Percentiles rank a stretch among this genome's conserved stretches.
Evolutionary conservation across 441 rosid species (phyloP).

Genomic region (Eutrema salsugineum): DNA sequence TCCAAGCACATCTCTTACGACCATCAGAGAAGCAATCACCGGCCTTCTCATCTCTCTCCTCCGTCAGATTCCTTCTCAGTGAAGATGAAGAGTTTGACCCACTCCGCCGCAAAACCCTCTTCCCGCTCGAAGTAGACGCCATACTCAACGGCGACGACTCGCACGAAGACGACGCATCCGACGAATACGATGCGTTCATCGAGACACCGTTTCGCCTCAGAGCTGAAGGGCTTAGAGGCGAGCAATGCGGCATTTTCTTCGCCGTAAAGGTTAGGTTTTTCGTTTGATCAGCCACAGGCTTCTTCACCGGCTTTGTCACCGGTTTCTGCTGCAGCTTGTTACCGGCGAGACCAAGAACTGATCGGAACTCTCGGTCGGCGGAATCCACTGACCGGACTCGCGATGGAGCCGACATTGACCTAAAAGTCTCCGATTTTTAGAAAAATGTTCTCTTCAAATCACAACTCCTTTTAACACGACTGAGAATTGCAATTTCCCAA

Average conservation of each 20-base stretch:
- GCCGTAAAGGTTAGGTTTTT: constrained; percentile 14
- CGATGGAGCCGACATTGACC: constrained; percentile 53
- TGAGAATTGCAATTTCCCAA: neutral
- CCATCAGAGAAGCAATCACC: constrained; percentile 37
- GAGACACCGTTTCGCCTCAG: constrained; percentile 39
- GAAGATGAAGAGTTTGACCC: constrained; percentile 25
- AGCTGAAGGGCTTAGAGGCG: constrained; percentile 33
- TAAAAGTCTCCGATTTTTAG: neutral
- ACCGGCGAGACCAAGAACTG: constrained; percentile 44
- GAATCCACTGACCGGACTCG: constrained; percentile 43
- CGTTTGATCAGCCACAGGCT: constrained; percentile 12
- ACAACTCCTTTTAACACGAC: neutral
- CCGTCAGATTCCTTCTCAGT: constrained; percentile 36
- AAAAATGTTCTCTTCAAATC: neutral
- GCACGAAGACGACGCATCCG: constrained; percentile 52
- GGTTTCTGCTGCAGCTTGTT: constrained; percentile 48
- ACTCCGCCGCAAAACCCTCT: constrained; percentile 28
- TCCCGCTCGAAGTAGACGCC: constrained; percentile 40
- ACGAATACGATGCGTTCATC: constrained; percentile 46
- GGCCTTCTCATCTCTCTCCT: constrained; percentile 31
- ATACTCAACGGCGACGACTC: constrained; percentile 44
- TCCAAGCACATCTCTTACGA: constrained; percentile 54
- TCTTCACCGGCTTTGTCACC: constrained; percentile 35
- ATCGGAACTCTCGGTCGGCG: constrained; percentile 43
- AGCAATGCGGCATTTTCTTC: constrained; percentile 22